A percentile compares a stretch with the other conserved stretches of the same genome.
These are phyloP conservation scores for Paraphaeosphaeria minitans DNA, from an alignment of 2,329 filamentous ascomycete genomes.

Conservation along the genomic window DNA sequence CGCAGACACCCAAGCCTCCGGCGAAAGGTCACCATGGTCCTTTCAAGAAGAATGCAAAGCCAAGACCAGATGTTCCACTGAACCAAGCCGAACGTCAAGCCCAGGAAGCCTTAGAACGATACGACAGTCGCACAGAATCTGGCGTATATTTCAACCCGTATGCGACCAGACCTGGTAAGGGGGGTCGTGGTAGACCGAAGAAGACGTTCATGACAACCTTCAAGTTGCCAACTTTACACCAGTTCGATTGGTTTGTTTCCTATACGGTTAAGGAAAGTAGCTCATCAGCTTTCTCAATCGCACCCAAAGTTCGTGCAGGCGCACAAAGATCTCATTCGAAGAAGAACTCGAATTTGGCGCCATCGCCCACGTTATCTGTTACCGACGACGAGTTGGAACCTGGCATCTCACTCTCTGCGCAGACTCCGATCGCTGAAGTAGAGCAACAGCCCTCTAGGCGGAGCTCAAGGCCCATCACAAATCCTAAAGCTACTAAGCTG, in stretches of 20 bases:
- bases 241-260: slow-evolving; percentile 45
- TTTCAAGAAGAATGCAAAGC: neutral
- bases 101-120: slow-evolving; percentile 31
- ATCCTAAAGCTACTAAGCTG: neutral
- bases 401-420: neutral
- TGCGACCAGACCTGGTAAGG: slow-evolving; percentile 38
- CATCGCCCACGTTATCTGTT: neutral
- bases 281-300: neutral
- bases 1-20: neutral
- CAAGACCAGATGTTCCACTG: slow-evolving; percentile 5
- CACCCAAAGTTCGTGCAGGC: neutral
- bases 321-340: neutral
- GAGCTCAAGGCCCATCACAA: too few species aligned
- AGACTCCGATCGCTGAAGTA: neutral
- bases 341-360: neutral
- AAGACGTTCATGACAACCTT: slow-evolving; percentile 52
- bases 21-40: neutral
- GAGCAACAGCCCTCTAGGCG: neutral
- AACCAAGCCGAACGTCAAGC: slow-evolving; percentile 20
- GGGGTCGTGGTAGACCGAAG: slow-evolving; percentile 47
- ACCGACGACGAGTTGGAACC: neutral
- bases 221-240: slow-evolving; percentile 42
- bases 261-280: slow-evolving; percentile 3
- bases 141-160: slow-evolving; percentile 55
- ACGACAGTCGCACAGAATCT: slow-evolving; percentile 37